Evolutionary conservation across 2,329 filamentous ascomycete genomes (phyloP), one percentile per base, ranked within the genome.

Genomic region (Geosmithia morbida): DNA sequence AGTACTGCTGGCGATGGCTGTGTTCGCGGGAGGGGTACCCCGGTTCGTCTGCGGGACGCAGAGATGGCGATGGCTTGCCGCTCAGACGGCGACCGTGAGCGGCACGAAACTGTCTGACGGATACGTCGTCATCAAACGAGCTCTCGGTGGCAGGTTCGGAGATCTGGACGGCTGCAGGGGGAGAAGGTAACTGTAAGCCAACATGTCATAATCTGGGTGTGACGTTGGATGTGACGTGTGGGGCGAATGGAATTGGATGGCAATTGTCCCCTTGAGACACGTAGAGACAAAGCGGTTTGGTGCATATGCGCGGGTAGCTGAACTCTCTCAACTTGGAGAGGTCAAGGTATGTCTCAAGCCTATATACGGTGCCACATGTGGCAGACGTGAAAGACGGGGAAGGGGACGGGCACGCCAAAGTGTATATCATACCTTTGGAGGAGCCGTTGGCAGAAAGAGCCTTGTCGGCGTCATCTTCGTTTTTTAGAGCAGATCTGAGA

Each of bases 91-190:
- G 58, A 41, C 55, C 49, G 54, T 57, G 48, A 60, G 61, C 48
- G 30, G 60, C 57, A 30, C 60, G 58, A 46, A 61, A 64, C 44
- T 60, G 58, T 47, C 58, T 64, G 49, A 54, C 46, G 33, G 56
- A 55, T 19, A 49, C 51, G 10, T 65, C 63, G 44, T 64, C 59
- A 16, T 65, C 63, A 33, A 58, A 51, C 30, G 55, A 53, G 8
- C 54, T 49, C 44, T 64, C 63, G 37, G 58, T 55, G 18, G 57
- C 58, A 17, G 74, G 73, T 54, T 79, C 75, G 44, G 74, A 70
- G 50, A 79, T 79, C 56, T 79, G 74, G 47, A 79, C 76, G 48
- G 74, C 75, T 64, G 49, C 41, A 33, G 42, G 45, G 43, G 44
- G 46, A 57, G 51, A 57, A 42, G 18, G n/a, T 5, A n/a, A 26